These are phyloP conservation scores for Colletotrichum salicis DNA, from an alignment of 2,329 filamentous ascomycete genomes.

Conservation along the genomic window DNA sequence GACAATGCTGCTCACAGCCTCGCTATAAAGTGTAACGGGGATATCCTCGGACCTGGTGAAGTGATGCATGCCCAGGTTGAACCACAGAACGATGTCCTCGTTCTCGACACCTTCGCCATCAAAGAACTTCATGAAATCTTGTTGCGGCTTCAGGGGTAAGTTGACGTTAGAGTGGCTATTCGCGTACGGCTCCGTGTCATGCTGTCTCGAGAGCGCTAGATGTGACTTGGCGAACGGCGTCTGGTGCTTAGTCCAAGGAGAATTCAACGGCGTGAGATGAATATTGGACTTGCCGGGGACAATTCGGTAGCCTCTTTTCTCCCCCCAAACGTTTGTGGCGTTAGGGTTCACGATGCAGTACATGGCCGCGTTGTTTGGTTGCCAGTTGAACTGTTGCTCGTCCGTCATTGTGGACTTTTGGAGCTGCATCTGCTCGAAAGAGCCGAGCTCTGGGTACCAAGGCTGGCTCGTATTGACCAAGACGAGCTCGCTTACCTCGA, in stretches of 20 bases:
- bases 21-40: constrained; percentile 46
- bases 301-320: constrained; percentile 91
- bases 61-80: constrained; percentile 63
- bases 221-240: constrained; percentile 57
- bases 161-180: constrained; percentile 33
- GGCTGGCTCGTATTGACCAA: constrained; percentile 46
- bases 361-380: constrained; percentile 54
- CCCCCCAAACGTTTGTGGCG: constrained; percentile 57
- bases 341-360: constrained; percentile 58
- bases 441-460: constrained; percentile 49
- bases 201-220: constrained; percentile 49
- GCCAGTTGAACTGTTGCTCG: constrained; percentile 49
- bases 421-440: constrained; percentile 48
- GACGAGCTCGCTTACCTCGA: constrained; percentile 47
- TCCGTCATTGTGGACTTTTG: constrained; percentile 38
- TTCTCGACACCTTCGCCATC: constrained; percentile 48
- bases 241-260: constrained; percentile 51
- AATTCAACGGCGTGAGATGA: constrained; percentile 57
- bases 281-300: constrained; percentile 98
- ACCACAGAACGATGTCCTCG: constrained; percentile 55
- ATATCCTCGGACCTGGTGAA: constrained; percentile 38
- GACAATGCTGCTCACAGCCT: constrained; percentile 45
- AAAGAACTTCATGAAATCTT: constrained; percentile 56
- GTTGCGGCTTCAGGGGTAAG: constrained; percentile 47
- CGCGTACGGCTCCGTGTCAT: constrained; percentile 31